phyloP scores from a whole-genome alignment of 306 rosid genomes.

The Aeschynomene evenia region DNA sequence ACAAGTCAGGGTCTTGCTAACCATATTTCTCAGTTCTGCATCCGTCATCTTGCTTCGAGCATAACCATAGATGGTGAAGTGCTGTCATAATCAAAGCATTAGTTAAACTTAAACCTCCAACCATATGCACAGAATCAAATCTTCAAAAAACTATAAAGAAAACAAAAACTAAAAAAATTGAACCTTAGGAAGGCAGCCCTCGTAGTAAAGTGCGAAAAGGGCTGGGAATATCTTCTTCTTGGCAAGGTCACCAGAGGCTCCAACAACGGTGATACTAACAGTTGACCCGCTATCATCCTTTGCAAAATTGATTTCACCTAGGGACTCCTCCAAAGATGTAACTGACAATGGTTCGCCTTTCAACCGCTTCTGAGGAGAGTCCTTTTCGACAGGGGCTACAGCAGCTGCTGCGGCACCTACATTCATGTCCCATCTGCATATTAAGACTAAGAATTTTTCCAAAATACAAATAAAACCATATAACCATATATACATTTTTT shows the following conservation, averaged over 20 bases:
- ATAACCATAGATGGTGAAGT: conserved; percentile 77
- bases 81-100: conserved; percentile 44
- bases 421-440: conserved; percentile 9
- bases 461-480: neutral
- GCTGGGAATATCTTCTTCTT: conserved; percentile 96
- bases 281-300: conserved; percentile 43
- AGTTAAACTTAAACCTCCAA: conserved; percentile 21
- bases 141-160: neutral
- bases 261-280: conserved; percentile 87
- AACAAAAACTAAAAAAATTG: neutral
- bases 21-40: conserved; percentile 79
- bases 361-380: conserved; percentile 42
- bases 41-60: conserved; percentile 95
- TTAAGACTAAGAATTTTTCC: conserved; percentile 1
- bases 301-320: conserved; percentile 27
- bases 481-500: neutral
- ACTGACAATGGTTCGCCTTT: conserved; percentile 40
- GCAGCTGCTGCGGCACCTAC: conserved; percentile 49
- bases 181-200: conserved; percentile 88
- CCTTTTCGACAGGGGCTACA: conserved; percentile 44
- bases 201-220: conserved; percentile 86
- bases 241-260: conserved; percentile 96
- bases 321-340: conserved; percentile 36
- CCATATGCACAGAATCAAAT: conserved; percentile 8
- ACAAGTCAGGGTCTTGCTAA: conserved; percentile 91